Evolutionary conservation across 202 grass and related monocot genomes (phyloP).

Genomic region (Musa balbisiana): DNA sequence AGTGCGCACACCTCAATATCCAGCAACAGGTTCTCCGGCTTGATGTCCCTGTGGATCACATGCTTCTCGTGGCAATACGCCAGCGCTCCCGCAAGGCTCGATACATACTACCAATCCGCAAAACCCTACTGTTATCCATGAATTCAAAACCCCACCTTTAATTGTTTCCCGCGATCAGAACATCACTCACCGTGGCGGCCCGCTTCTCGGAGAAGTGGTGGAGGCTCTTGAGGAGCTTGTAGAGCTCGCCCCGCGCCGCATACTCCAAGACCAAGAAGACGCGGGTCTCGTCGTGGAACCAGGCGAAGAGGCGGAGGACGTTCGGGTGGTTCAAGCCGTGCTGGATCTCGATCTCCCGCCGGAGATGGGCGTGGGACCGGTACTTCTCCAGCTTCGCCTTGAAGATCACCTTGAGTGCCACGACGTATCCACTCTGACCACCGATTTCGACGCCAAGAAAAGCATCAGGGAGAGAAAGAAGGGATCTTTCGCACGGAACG

Average conservation of each 20-base stretch:
- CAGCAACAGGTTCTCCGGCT: constrained; percentile 89
- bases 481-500: not conserved
- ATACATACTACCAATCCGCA: constrained; percentile 49
- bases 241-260: constrained; percentile 62
- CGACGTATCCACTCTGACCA: constrained; percentile 67
- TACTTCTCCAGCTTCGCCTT: constrained; percentile 88
- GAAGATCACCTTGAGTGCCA: constrained; percentile 73
- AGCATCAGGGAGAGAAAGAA: not conserved
- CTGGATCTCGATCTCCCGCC: constrained; percentile 93
- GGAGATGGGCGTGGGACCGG: constrained; percentile 59
- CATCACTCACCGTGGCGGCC: constrained; percentile 53
- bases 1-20: constrained; percentile 53
- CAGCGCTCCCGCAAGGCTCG: constrained; percentile 68
- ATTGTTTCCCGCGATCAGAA: not conserved
- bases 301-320: constrained; percentile 85
- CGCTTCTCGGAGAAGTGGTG: constrained; percentile 58
- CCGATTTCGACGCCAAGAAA: not conserved
- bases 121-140: constrained; percentile 5
- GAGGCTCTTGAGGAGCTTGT: constrained; percentile 65
- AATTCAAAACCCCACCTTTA: too few relatives aligned
- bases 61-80: constrained; percentile 92
- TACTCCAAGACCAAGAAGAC: constrained; percentile 88
- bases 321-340: constrained; percentile 70
- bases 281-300: constrained; percentile 74
- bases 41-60: constrained; percentile 96